These are phyloP conservation scores for Eucalyptus camaldulensis DNA, from an alignment of 345 rosid genomes.

Conservation along the genomic window DNA sequence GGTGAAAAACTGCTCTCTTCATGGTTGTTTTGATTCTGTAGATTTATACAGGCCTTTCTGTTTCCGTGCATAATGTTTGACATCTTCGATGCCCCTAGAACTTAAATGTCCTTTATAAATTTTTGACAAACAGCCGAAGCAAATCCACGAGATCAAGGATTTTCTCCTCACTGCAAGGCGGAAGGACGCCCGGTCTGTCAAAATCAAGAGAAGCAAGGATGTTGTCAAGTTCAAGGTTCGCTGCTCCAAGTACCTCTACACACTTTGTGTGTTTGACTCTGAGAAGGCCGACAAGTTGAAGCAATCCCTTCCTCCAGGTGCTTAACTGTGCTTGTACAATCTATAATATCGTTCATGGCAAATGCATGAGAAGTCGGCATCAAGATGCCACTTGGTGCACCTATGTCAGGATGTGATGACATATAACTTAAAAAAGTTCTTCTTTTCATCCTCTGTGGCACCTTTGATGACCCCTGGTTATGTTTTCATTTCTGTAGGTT, in stretches of 20 bases:
- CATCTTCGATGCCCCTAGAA: not conserved
- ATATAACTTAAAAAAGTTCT: not conserved
- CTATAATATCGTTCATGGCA: not conserved
- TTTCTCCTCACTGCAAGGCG: conserved; percentile 93
- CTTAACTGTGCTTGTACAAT: not conserved
- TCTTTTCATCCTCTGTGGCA: not conserved
- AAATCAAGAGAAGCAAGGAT: conserved; percentile 79
- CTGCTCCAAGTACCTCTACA: conserved; percentile 87
- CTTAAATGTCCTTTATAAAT: not conserved
- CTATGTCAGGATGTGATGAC: not conserved
- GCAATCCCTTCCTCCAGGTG: conserved; percentile 98
- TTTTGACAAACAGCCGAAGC: conserved; percentile 55
- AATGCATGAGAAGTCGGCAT: not conserved
- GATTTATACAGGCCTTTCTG: not conserved
- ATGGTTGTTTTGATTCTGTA: not conserved
- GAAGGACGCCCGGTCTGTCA: conserved; percentile 88
- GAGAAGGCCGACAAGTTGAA: conserved; percentile 95
- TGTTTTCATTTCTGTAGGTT: conserved; percentile 37
- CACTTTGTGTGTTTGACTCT: conserved; percentile 70
- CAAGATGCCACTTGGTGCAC: not conserved
- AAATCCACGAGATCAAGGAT: conserved; percentile 93
- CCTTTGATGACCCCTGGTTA: not conserved
- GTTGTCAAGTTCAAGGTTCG: conserved; percentile 90
- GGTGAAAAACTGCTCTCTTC: not conserved
- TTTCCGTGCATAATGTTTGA: not conserved